Percentiles rank a stretch among this genome's conserved stretches.
Evolutionary conservation across 768 basidiomycete genomes (phyloP).

Genomic region (Pleurotus eryngii): DNA sequence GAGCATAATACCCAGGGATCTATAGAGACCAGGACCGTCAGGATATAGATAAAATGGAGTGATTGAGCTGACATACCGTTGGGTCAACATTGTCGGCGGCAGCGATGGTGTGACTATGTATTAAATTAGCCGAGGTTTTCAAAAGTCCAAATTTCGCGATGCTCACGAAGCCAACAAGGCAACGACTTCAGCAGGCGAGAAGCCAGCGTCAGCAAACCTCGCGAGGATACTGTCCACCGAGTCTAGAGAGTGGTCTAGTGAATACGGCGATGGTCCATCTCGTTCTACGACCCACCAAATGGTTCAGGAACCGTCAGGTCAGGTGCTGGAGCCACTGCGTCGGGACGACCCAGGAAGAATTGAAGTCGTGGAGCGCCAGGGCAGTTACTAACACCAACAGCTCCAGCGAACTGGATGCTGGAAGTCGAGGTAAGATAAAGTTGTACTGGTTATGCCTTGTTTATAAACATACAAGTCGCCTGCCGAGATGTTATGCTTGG

Average conservation of each 20-base stretch:
- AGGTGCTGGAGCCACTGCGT: constrained; percentile 11
- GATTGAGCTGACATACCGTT: constrained; percentile 12
- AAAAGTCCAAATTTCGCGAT: background rate
- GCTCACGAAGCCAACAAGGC: background rate
- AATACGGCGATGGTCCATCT: background rate
- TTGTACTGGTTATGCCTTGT: too few species aligned
- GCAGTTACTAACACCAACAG: constrained; percentile 30
- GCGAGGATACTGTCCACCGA: constrained; percentile 16
- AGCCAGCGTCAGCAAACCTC: constrained; percentile 12
- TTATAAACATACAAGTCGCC: constrained; percentile 31
- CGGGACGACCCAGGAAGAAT: constrained; percentile 25
- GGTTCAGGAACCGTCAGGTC: constrained; percentile 20
- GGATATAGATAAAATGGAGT: background rate
- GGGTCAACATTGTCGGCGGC: constrained; percentile 32
- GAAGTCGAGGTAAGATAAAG: background rate
- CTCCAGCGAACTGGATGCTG: constrained; percentile 35
- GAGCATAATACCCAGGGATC: constrained; percentile 10
- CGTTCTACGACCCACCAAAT: constrained; percentile 8
- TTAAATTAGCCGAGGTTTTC: background rate
- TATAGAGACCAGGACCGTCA: constrained; percentile 7
- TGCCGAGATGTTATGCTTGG: constrained; percentile 21
- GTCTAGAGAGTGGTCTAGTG: constrained; percentile 5
- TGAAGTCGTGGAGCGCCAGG: constrained; percentile 29
- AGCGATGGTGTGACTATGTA: constrained; percentile 20
- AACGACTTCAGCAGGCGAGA: background rate